A percentile compares a stretch with the other conserved stretches of the same genome.
phyloP scores from a whole-genome alignment of 495 filamentous ascomycete species.

The Immersiella caudata region DNA sequence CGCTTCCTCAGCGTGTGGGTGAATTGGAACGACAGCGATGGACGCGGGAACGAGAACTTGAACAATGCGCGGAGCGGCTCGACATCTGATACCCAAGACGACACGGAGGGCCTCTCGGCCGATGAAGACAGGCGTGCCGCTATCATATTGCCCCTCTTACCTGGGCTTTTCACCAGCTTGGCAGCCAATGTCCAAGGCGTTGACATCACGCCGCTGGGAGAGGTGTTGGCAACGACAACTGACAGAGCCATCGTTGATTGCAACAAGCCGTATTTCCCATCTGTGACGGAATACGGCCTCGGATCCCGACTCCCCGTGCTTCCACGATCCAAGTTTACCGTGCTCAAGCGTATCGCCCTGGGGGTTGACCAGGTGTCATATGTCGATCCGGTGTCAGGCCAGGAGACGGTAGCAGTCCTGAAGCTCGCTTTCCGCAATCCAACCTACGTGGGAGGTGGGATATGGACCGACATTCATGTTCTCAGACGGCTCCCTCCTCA shows the following conservation, averaged over 20 bases:
- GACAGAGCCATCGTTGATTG: neutral
- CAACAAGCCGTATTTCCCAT: constrained; percentile 2
- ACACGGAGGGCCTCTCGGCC: neutral
- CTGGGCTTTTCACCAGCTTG: neutral
- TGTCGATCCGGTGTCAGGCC: neutral
- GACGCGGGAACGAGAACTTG: neutral
- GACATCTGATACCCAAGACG: constrained; percentile 1
- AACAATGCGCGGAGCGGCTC: neutral
- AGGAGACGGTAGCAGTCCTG: neutral
- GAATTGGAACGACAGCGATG: neutral
- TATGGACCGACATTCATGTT: constrained; percentile 1
- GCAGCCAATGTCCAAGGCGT: constrained; percentile 1
- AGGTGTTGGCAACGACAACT: constrained; percentile 5
- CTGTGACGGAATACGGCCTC: constrained; percentile 5
- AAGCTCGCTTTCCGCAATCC: neutral
- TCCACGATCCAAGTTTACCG: constrained; percentile 10
- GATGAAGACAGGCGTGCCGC: constrained; percentile 3
- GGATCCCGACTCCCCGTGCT: neutral
- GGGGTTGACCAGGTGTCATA: constrained; percentile 9
- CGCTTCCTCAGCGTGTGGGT: constrained; percentile 10
- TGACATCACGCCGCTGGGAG: constrained; percentile 5
- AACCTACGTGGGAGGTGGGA: neutral
- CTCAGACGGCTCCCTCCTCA: constrained; percentile 9
- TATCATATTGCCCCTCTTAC: neutral
- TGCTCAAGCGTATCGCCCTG: neutral